A percentile compares a stretch with the other conserved stretches of the same genome.
phyloP scores from a whole-genome alignment of 148 eudicot species.

The Nepenthes gracilis region DNA sequence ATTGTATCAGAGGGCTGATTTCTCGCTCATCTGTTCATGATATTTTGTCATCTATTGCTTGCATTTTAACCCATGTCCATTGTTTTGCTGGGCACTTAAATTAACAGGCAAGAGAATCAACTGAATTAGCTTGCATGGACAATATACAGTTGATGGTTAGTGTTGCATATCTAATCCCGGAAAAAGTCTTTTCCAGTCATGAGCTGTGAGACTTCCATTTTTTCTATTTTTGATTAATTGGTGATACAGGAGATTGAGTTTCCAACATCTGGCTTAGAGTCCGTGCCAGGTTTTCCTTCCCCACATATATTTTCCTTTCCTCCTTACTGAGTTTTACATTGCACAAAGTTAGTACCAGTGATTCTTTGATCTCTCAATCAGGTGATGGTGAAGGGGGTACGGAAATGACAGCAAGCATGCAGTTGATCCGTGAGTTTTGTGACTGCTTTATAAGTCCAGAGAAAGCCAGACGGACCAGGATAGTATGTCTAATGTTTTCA shows the following conservation, averaged over 20 bases:
- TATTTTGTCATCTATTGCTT: slow-evolving; percentile 4
- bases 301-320: background rate
- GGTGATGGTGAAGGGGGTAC: slow-evolving; percentile 98
- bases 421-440: slow-evolving; percentile 88
- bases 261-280: slow-evolving; percentile 84
- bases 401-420: slow-evolving; percentile 96
- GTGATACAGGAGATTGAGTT: slow-evolving; percentile 80
- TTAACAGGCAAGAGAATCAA: slow-evolving; percentile 84
- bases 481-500: slow-evolving; percentile 50
- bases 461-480: slow-evolving; percentile 69
- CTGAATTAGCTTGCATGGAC: slow-evolving; percentile 64
- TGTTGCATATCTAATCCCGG: slow-evolving; percentile 1
- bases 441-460: slow-evolving; percentile 66
- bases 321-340: background rate
- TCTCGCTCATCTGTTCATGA: background rate
- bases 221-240: slow-evolving; percentile 9
- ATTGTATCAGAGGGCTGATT: background rate
- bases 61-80: slow-evolving; percentile 4
- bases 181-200: background rate
- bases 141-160: slow-evolving; percentile 78
- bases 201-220: background rate
- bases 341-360: background rate
- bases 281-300: slow-evolving; percentile 63
- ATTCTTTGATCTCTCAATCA: slow-evolving; percentile 12
- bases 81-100: slow-evolving; percentile 6